A percentile compares a stretch with the other conserved stretches of the same genome.
Conservation (phyloP, 2,329 filamentous ascomycete genomes). For the Xylariales sp. region DNA sequence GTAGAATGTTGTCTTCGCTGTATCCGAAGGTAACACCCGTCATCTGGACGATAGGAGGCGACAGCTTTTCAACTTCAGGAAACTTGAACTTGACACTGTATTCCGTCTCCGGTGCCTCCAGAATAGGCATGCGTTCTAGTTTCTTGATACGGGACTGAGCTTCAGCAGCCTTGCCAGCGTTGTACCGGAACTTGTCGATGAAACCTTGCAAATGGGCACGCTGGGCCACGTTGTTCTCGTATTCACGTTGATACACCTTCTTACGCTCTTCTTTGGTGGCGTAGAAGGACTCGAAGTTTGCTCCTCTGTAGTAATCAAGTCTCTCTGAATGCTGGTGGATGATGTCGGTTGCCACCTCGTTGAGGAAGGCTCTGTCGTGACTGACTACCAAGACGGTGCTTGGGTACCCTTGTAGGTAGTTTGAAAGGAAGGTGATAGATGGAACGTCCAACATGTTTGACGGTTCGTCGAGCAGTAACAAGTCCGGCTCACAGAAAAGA, state of each 20-base stretch:
- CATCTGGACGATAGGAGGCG: conserved; percentile 98
- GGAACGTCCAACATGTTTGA: conserved; percentile 99
- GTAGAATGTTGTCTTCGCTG: conserved; percentile 68
- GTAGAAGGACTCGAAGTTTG: conserved; percentile 97
- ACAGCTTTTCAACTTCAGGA: conserved; percentile 95
- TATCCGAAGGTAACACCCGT: conserved; percentile 89
- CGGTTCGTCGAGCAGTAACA: conserved; percentile 95
- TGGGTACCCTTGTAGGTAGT: conserved; percentile 90
- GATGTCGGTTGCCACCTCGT: conserved; percentile 98
- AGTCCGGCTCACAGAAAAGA: conserved; percentile 94
- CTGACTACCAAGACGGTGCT: conserved; percentile 95
- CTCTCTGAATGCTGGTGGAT: conserved; percentile 97
- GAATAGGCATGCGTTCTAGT: conserved; percentile 89
- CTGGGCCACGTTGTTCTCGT: conserved; percentile 96
- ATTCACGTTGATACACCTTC: conserved; percentile 94
- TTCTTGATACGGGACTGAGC: conserved; percentile 99
- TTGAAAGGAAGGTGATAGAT: conserved; percentile 97
- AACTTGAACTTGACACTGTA: conserved; percentile 97
- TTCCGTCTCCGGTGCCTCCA: conserved; percentile 85
- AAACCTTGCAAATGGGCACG: conserved; percentile 93
- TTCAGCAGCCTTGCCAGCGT: conserved; percentile 96
- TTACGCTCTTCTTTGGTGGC: conserved; percentile 94
- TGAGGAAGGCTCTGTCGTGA: conserved; percentile 98
- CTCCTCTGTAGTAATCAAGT: conserved; percentile 96
- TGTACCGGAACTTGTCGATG: conserved; percentile 99